Percentiles rank a stretch among this genome's conserved stretches.
phyloP scores from a whole-genome alignment of 805 yeast species.

The Yamadazyma insecticola region DNA sequence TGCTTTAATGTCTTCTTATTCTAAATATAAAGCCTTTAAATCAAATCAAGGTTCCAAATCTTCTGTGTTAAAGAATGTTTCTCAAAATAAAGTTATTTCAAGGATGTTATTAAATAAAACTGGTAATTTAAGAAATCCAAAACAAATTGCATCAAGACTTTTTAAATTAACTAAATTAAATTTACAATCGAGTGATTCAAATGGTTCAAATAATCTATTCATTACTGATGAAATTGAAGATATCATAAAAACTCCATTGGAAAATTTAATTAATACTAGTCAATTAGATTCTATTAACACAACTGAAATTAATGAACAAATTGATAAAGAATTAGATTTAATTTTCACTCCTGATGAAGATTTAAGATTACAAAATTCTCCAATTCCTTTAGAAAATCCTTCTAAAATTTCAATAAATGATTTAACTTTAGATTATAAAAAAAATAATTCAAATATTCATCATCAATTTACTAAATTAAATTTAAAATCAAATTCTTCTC shows the following conservation, averaged over 20 bases:
- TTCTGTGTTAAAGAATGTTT: slow-evolving; percentile 24
- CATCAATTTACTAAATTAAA: slow-evolving; percentile 8
- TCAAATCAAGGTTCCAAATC: slow-evolving; percentile 19
- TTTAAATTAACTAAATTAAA: slow-evolving; percentile 23
- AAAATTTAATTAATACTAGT: slow-evolving; percentile 14
- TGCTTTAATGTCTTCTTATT: slow-evolving; percentile 28
- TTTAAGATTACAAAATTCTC: neutral
- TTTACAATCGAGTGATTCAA: neutral
- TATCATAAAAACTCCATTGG: slow-evolving; percentile 25
- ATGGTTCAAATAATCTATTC: slow-evolving; percentile 5
- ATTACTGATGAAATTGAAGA: slow-evolving; percentile 20
- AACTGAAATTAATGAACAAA: slow-evolving; percentile 22
- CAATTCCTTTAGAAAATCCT: too few relatives aligned
- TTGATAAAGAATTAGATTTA: slow-evolving; percentile 23
- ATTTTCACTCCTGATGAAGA: slow-evolving; percentile 21
- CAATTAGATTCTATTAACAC: slow-evolving; percentile 16
- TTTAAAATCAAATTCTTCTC: neutral
- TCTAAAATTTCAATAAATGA: slow-evolving; percentile 1
- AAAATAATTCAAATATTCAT: neutral
- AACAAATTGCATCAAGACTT: slow-evolving; percentile 32
- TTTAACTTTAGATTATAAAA: slow-evolving; percentile 6
- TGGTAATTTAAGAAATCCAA: slow-evolving; percentile 31
- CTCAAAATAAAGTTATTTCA: slow-evolving; percentile 37
- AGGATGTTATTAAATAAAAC: slow-evolving; percentile 36
- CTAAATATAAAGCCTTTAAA: slow-evolving; percentile 29